Evolutionary conservation across 2,329 filamentous ascomycete species (phyloP).

Genomic region (Scortechinia acanthostroma): DNA sequence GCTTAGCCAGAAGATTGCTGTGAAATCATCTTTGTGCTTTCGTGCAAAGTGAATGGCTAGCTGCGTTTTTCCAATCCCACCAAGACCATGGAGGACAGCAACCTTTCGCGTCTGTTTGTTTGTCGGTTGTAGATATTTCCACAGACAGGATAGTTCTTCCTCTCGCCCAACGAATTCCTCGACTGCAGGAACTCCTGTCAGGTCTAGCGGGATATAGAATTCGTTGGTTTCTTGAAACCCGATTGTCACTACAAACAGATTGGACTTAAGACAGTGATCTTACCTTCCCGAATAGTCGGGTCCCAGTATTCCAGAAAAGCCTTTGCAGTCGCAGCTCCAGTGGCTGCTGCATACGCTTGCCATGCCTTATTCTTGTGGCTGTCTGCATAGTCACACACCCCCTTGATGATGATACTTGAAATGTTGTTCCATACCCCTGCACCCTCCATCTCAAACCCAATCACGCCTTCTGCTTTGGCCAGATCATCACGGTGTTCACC

Average conservation of each 20-base stretch:
- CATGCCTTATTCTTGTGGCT: constrained; percentile 26
- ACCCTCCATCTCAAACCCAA: constrained; percentile 24
- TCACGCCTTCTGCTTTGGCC: constrained; percentile 10
- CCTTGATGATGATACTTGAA: constrained; percentile 18
- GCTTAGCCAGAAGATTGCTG: neutral
- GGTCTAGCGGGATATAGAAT: too few relatives aligned
- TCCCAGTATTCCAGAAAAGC: constrained; percentile 11
- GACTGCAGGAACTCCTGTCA: too few relatives aligned
- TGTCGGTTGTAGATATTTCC: too few relatives aligned
- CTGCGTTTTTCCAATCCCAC: neutral
- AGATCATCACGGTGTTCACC: constrained; percentile 16
- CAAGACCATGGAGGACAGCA: neutral
- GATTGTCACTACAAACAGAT: too few relatives aligned
- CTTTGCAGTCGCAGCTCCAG: constrained; percentile 21
- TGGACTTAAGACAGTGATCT: too few relatives aligned
- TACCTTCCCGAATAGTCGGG: neutral
- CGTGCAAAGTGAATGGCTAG: neutral
- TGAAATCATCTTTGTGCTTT: neutral
- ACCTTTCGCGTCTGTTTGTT: too few relatives aligned
- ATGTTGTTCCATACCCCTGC: constrained; percentile 22
- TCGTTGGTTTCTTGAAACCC: too few relatives aligned
- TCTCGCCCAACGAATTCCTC: too few relatives aligned
- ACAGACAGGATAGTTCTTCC: too few relatives aligned
- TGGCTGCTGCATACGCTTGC: constrained; percentile 27
- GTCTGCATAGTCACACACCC: constrained; percentile 29